A percentile compares a stretch with the other conserved stretches of the same genome.
phyloP scores from a whole-genome alignment of 768 basidiomycete species.

The Udeniomyces megalosporus region DNA sequence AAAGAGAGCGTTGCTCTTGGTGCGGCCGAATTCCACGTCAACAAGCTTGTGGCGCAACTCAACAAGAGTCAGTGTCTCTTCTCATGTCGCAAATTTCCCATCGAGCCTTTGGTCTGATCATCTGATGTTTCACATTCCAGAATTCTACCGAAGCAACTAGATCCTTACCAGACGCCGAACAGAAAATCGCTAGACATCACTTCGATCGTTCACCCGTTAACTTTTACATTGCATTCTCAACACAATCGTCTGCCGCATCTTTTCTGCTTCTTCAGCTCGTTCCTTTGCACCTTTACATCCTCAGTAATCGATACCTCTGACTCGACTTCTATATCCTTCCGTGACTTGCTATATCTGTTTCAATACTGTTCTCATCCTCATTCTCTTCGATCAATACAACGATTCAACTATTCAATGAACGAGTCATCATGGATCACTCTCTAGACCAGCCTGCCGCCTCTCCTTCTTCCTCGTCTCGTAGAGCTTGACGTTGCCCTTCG shows the following conservation, averaged over 20 bases:
- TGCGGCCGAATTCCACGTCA: slow-evolving; percentile 12
- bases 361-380: neutral
- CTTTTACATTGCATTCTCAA: neutral
- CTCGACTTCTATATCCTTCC: neutral
- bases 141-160: slow-evolving; percentile 17
- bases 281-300: no score
- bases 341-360: neutral
- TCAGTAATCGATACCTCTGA: neutral
- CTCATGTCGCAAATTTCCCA: neutral
- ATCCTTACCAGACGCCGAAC: neutral
- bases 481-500: slow-evolving; percentile 63
- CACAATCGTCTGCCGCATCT: neutral
- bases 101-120: neutral
- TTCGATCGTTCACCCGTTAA: neutral
- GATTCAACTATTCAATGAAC: no score
- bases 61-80: slow-evolving; percentile 11
- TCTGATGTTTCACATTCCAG: no score
- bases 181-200: no score
- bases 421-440: slow-evolving; percentile 36
- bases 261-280: neutral
- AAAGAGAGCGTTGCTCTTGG: slow-evolving; percentile 13
- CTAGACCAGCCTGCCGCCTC: neutral
- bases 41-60: slow-evolving; percentile 11
- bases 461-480: slow-evolving; percentile 56
- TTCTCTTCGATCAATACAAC: neutral